A percentile compares a stretch with the other conserved stretches of the same genome.
phyloP scores from a whole-genome alignment of 345 rosid species.

The Sapria himalayana region DNA sequence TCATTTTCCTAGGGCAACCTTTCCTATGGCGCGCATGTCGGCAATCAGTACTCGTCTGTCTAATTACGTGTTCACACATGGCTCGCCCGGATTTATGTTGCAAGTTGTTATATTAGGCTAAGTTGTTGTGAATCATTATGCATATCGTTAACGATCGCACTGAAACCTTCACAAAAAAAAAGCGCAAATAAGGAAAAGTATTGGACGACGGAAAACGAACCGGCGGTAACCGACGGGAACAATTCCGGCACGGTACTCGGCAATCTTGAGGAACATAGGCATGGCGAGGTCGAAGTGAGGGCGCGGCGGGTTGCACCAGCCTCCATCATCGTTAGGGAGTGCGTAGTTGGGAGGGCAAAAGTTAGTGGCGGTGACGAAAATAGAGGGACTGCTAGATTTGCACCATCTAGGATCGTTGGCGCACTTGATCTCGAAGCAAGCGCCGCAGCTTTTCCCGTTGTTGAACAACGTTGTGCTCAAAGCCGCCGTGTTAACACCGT shows the following conservation, averaged over 20 bases:
- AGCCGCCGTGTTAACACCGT: conserved; percentile 92
- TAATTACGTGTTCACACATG: too few relatives aligned
- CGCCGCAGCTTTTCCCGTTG: conserved; percentile 75
- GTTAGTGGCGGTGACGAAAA: conserved; percentile 71
- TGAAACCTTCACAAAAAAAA: neutral
- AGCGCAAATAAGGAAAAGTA: neutral
- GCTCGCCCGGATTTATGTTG: too few relatives aligned
- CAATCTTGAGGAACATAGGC: conserved; percentile 98
- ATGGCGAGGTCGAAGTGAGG: conserved; percentile 93
- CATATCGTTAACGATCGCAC: neutral
- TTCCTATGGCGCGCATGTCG: too few relatives aligned
- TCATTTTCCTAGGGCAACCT: too few relatives aligned
- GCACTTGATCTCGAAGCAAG: conserved; percentile 86
- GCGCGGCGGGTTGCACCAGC: conserved; percentile 99
- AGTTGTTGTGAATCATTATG: too few relatives aligned
- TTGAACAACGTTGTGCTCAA: conserved; percentile 83
- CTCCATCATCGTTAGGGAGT: conserved; percentile 61
- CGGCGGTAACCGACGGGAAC: conserved; percentile 79
- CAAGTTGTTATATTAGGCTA: too few relatives aligned
- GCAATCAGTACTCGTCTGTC: too few relatives aligned
- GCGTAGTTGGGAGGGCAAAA: conserved; percentile 95
- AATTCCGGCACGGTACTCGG: conserved; percentile 79
- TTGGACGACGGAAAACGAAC: conserved; percentile 11
- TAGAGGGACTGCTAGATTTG: conserved; percentile 54
- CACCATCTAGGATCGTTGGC: conserved; percentile 67